Conservation (phyloP, 1,284 basidiomycete genomes). For the Malassezia restricta region DNA sequence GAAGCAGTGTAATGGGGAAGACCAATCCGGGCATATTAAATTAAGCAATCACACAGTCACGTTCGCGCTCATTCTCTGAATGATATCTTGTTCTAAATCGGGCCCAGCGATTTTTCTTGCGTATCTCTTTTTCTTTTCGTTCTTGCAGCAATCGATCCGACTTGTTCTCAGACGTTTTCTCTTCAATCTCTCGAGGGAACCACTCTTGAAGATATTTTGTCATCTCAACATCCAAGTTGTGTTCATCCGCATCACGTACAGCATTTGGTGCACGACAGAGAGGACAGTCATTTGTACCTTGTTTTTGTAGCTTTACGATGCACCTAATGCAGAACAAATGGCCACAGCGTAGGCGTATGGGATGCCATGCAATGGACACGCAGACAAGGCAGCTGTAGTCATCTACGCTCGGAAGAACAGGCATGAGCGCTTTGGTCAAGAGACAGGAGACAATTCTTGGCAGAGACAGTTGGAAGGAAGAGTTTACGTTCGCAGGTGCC, state of each 20-base stretch:
- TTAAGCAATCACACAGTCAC: slow-evolving; percentile 9
- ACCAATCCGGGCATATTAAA: background rate
- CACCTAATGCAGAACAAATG: slow-evolving; percentile 87
- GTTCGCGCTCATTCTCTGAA: background rate
- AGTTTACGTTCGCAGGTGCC: background rate
- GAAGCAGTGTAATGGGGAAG: too few relatives aligned
- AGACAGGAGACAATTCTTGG: slow-evolving; percentile 72
- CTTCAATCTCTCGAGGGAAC: slow-evolving; percentile 74
- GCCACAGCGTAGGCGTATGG: slow-evolving; percentile 64
- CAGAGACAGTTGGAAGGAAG: slow-evolving; percentile 47
- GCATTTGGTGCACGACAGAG: slow-evolving; percentile 53
- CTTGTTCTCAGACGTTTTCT: slow-evolving; percentile 67
- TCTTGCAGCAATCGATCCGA: slow-evolving; percentile 64
- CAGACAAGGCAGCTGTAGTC: slow-evolving; percentile 52
- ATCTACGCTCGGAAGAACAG: slow-evolving; percentile 70
- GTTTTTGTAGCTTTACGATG: slow-evolving; percentile 84
- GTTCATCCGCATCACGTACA: slow-evolving; percentile 33
- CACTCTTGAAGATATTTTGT: slow-evolving; percentile 78
- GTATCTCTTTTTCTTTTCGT: slow-evolving; percentile 50
- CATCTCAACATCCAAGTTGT: slow-evolving; percentile 63
- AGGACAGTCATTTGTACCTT: slow-evolving; percentile 67
- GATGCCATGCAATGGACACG: slow-evolving; percentile 47
- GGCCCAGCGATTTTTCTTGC: background rate
- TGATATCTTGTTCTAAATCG: background rate
- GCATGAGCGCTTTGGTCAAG: slow-evolving; percentile 69